phyloP scores from a whole-genome alignment of 2,329 filamentous ascomycete genomes.

The Davidsoniella australis region DNA sequence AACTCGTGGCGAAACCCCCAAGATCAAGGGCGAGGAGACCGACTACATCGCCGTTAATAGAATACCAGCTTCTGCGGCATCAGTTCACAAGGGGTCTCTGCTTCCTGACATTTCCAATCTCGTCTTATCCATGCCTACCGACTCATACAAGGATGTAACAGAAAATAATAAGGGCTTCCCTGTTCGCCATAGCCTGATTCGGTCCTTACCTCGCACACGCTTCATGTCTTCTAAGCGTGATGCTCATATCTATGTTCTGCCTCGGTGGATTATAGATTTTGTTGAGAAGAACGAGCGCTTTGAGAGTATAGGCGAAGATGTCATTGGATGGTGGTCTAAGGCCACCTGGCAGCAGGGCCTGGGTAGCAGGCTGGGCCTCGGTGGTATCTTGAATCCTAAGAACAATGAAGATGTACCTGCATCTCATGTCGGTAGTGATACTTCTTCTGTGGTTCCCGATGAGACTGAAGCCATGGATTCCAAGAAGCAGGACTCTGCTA shows the following conservation, averaged over 20 bases:
- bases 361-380: conserved; percentile 50
- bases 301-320: conserved; percentile 78
- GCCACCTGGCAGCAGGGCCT: conserved; percentile 76
- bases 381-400: conserved; percentile 13
- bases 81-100: conserved; percentile 45
- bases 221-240: conserved; percentile 76
- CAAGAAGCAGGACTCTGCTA: not conserved
- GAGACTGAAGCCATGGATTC: not conserved
- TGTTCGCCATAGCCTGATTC: conserved; percentile 58
- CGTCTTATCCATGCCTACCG: conserved; percentile 74
- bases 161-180: conserved; percentile 59
- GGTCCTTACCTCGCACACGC: conserved; percentile 56
- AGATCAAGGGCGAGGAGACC: conserved; percentile 77
- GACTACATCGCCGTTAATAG: conserved; percentile 76
- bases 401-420: conserved; percentile 2
- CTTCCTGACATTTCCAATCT: conserved; percentile 56
- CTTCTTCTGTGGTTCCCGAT: conserved; percentile 3
- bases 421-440: conserved; percentile 9
- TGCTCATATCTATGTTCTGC: conserved; percentile 88
- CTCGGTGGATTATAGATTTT: conserved; percentile 78
- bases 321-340: conserved; percentile 92
- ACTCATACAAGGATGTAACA: conserved; percentile 69
- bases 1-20: conserved; percentile 50
- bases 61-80: conserved; percentile 36
- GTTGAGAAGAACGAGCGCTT: conserved; percentile 63